phyloP scores from a whole-genome alignment of 345 rosid species.

The Gossypium ekmanianum region DNA sequence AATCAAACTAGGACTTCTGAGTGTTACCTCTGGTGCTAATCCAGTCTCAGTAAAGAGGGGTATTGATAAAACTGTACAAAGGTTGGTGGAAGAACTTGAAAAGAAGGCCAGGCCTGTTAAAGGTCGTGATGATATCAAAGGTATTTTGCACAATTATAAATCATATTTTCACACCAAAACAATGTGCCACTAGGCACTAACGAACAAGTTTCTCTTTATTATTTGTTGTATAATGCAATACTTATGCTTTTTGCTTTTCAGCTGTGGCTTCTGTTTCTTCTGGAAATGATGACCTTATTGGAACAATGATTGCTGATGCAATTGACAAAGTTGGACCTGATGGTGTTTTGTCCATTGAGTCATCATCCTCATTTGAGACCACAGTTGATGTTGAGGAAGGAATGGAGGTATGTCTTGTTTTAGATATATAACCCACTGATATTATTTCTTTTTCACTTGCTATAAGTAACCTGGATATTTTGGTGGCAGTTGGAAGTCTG shows the following conservation, averaged over 20 bases:
- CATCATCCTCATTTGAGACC: constrained; percentile 95
- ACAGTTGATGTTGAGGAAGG: constrained; percentile 98
- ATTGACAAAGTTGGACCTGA: constrained; percentile 99
- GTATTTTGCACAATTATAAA: constrained; percentile 21
- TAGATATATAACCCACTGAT: neutral
- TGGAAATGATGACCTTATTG: constrained; percentile 94
- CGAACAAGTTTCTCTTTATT: neutral
- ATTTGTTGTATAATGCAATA: neutral
- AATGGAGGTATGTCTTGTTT: constrained; percentile 56
- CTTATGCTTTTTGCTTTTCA: constrained; percentile 10
- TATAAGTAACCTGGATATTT: neutral
- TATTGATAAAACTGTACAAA: constrained; percentile 79
- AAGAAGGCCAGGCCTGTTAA: constrained; percentile 79
- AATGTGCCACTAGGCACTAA: neutral
- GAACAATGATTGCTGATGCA: constrained; percentile 95
- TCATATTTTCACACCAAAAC: neutral
- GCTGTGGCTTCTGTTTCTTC: constrained; percentile 95
- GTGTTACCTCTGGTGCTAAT: constrained; percentile 96
- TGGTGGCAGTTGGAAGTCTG: neutral
- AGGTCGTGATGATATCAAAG: constrained; percentile 87
- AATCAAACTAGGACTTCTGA: constrained; percentile 74
- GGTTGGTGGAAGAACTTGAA: constrained; percentile 75
- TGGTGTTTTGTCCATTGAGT: constrained; percentile 96
- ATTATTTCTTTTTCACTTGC: neutral
- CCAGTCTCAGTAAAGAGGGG: constrained; percentile 90